Evolutionary conservation across 176 grass and related monocot genomes (phyloP).

Genomic region (Triticum dicoccoides): DNA sequence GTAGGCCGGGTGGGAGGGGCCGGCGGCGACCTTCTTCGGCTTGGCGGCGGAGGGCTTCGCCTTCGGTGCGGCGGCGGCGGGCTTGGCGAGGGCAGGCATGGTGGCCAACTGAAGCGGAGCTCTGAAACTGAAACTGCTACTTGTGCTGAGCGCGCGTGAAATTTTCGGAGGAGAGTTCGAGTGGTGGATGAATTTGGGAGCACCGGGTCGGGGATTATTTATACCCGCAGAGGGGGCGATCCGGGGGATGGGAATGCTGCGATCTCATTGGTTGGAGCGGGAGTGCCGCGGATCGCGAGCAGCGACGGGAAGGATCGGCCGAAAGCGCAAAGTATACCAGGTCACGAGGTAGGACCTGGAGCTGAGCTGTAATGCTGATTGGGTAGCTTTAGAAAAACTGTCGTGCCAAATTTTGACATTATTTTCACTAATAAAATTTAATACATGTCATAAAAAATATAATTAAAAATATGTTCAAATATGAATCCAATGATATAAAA

Average conservation of each 20-base stretch:
- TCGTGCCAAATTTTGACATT: too few species aligned
- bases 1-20: slow-evolving; percentile 57
- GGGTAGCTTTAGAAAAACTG: too few species aligned
- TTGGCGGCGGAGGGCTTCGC: slow-evolving; percentile 44
- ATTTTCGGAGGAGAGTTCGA: background rate
- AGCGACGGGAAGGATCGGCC: background rate
- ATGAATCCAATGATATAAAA: too few species aligned
- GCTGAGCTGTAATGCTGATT: too few species aligned
- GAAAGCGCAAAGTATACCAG: background rate
- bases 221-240: slow-evolving; percentile 6
- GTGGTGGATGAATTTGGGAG: background rate
- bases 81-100: slow-evolving; percentile 51
- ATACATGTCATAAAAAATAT: too few species aligned
- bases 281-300: slow-evolving; percentile 18
- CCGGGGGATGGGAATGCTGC: background rate
- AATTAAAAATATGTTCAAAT: too few species aligned
- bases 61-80: slow-evolving; percentile 6
- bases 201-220: background rate
- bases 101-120: background rate
- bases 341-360: too few species aligned
- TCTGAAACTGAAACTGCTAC: background rate
- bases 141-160: background rate
- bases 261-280: background rate
- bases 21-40: slow-evolving; percentile 27
- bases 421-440: too few species aligned